These are phyloP conservation scores for Aciculosporium take DNA, from an alignment of 2,329 filamentous ascomycete species.

Conservation along the genomic window DNA sequence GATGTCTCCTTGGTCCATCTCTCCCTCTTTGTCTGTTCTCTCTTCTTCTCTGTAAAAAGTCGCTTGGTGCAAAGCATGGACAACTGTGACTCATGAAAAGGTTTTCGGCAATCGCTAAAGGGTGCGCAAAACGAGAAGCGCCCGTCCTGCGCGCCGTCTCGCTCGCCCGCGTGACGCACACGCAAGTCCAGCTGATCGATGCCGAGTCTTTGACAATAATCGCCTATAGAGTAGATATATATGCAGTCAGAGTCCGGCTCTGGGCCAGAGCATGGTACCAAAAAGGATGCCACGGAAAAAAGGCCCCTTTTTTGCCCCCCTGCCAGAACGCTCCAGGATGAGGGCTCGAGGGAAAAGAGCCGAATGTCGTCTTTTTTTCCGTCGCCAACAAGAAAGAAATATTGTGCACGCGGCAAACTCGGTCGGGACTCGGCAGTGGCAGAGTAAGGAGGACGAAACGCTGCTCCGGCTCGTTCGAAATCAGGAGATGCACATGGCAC, in stretches of 20 bases:
- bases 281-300: neutral
- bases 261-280: neutral
- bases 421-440: too few relatives aligned
- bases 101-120: neutral
- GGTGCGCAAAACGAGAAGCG: neutral
- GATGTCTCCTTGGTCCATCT: slow-evolving; percentile 54
- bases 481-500: too few relatives aligned
- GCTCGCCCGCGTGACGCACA: neutral
- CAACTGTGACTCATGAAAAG: neutral
- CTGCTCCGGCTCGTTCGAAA: too few relatives aligned
- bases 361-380: too few relatives aligned
- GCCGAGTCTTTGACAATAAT: neutral
- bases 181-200: neutral
- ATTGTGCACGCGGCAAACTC: too few relatives aligned
- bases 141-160: neutral
- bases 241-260: too few relatives aligned
- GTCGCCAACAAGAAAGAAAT: too few relatives aligned
- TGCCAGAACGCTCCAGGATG: too few relatives aligned
- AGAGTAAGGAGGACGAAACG: too few relatives aligned
- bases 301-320: neutral
- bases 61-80: too few relatives aligned
- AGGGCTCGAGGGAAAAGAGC: neutral
- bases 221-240: too few relatives aligned
- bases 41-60: neutral
- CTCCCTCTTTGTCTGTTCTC: neutral